Evolutionary conservation across 768 basidiomycete species (phyloP), one percentile per base, ranked within the genome.

Genomic region (Lepiota venenata): DNA sequence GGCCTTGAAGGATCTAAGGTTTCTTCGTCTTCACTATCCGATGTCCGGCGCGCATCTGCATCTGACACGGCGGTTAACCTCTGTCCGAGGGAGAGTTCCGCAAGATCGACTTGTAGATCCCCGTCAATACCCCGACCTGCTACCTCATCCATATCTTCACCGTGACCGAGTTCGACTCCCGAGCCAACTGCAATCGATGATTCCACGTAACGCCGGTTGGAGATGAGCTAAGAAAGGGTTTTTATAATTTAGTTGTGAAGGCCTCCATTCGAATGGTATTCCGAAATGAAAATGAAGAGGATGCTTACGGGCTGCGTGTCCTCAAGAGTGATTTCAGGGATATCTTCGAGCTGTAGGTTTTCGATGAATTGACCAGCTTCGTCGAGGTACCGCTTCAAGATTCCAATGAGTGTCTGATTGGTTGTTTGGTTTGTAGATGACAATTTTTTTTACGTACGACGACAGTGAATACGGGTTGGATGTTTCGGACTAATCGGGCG

Each of bases 11-110:
- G 47, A 10, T 60, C 36, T 54, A 60, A 59, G 36, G 58, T 59
- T 48, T 62, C 68, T 20, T 76, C 74, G 14, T 74, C 74, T 14
- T 76, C 73, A 52, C 80, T 83, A 45, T 78, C 79, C 38, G 80
- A 81, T 1, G 68, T 67, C 36, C 56, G 69, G 37, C 67, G 69
- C 16, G 69, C 67, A n/a, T 72, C 78, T 18, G 68, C 70, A 41
- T 85, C 84, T 27, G 82, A 79, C 16, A 91, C 69, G 15, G 88
- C 89, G 1, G 89, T 86, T 49, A 98, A 74, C 12, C 94, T 82
- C 70, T 98, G 91, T 4, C 95, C 96, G 3, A 98, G 81, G 38
- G 90, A 92, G 12, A 95, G 79, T 68, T 98, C 95, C 2, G 93
- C 93, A 47, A 94, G 76, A 65, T 96, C 84, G 9, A 87, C 84